Conservation (phyloP, 176 grass and related monocot genomes). For the Phoenix roebelenii region DNA sequence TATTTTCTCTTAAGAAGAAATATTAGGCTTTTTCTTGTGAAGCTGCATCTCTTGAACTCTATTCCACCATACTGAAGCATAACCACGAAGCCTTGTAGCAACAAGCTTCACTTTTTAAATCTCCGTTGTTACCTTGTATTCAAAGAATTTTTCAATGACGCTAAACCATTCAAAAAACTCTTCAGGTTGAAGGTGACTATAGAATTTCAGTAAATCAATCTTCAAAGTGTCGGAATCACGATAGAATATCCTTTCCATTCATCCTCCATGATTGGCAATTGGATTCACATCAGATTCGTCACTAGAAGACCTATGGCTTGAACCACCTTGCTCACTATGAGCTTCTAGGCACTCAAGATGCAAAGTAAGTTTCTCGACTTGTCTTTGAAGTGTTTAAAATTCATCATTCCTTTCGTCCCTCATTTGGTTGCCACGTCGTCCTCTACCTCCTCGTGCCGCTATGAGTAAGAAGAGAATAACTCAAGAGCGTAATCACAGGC, state of each 20-base stretch:
- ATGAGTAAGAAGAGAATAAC: neutral
- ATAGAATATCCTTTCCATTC: no score
- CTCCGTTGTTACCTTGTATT: neutral
- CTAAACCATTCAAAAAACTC: neutral
- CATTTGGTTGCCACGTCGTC: neutral
- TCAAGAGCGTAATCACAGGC: neutral
- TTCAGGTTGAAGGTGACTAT: neutral
- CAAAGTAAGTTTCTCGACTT: neutral
- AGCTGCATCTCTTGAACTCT: neutral
- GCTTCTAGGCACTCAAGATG: neutral
- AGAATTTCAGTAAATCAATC: neutral
- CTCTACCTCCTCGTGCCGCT: neutral
- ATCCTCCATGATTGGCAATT: neutral
- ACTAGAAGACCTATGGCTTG: neutral
- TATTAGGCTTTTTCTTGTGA: neutral
- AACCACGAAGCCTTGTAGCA: neutral
- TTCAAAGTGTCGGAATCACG: neutral
- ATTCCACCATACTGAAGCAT: neutral
- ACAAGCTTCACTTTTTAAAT: neutral
- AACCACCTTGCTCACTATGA: neutral
- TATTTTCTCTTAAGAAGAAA: neutral
- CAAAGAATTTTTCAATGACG: neutral
- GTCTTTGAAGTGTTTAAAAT: neutral
- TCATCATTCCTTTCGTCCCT: neutral
- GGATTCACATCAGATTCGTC: neutral